Evolutionary conservation across 768 basidiomycete genomes (phyloP).

Genomic region (Russula sp.): DNA sequence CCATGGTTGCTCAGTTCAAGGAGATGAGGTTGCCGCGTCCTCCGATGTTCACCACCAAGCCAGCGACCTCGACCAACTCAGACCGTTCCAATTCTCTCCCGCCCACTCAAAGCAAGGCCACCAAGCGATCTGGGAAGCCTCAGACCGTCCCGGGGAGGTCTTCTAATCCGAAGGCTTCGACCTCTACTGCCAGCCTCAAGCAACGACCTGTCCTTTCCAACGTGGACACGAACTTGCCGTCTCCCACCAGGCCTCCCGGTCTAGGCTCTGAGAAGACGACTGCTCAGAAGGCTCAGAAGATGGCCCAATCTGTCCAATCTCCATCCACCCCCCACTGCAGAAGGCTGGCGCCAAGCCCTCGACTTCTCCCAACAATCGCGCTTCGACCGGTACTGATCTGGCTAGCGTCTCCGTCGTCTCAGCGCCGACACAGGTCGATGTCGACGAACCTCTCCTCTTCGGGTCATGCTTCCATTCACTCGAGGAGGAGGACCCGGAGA

Average conservation of each 20-base stretch:
- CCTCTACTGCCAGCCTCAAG: not conserved
- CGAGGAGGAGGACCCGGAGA: constrained; percentile 9
- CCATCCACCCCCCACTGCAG: not conserved
- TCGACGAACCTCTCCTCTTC: constrained; percentile 5
- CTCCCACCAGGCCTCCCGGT: constrained; percentile 10
- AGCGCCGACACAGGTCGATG: not conserved
- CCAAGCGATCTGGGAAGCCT: constrained; percentile 3
- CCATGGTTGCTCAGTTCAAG: constrained; percentile 24
- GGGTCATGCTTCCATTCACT: constrained; percentile 14
- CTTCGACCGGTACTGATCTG: not conserved
- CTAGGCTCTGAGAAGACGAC: not conserved
- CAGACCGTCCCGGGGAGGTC: not conserved
- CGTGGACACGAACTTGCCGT: not conserved
- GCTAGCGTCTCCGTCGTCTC: constrained; percentile 1
- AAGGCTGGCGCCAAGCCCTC: not conserved
- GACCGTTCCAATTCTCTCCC: not conserved
- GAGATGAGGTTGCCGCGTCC: constrained; percentile 13
- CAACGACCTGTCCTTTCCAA: not conserved
- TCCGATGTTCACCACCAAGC: constrained; percentile 12
- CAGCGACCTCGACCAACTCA: not conserved
- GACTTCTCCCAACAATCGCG: not conserved
- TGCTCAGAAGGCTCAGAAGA: not conserved
- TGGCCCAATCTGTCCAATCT: not conserved
- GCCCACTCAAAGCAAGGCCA: constrained; percentile 4
- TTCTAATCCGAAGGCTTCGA: not conserved